Evolutionary conservation across 2,329 filamentous ascomycete species (phyloP).

Genomic region (Talaromyces marneffei): DNA sequence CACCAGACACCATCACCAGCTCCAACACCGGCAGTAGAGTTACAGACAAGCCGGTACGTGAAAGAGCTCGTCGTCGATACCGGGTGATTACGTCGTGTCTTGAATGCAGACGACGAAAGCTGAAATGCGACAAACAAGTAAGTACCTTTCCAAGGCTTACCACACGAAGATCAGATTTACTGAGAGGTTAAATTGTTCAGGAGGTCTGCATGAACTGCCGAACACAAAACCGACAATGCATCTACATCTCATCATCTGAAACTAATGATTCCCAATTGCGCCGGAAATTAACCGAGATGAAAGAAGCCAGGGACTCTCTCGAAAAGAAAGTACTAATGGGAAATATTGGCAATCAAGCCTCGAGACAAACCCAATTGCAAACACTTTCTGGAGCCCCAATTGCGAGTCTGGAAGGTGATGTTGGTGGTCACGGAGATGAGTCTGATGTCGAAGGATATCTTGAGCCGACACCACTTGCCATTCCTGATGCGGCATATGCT

Average conservation of each 20-base stretch:
- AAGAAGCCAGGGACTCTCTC: not conserved
- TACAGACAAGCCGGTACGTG: not conserved
- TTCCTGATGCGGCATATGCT: constrained; percentile 16
- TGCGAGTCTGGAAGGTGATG: not conserved
- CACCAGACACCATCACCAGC: not conserved
- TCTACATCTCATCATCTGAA: not conserved
- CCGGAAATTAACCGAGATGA: not conserved
- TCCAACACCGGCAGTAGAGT: not conserved
- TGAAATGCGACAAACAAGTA: constrained; percentile 4
- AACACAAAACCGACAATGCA: not conserved
- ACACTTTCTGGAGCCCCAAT: not conserved
- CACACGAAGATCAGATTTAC: not conserved
- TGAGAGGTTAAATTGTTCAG: not conserved
- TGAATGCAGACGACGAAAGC: not conserved
- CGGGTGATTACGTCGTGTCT: not conserved
- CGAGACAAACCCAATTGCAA: not conserved
- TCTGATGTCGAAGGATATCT: not conserved
- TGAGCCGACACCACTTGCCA: constrained; percentile 5
- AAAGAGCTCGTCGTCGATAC: not conserved
- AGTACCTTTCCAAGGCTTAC: not conserved
- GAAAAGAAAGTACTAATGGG: not conserved
- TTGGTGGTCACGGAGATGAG: not conserved
- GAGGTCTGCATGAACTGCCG: not conserved
- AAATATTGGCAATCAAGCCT: not conserved
- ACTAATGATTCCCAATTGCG: not conserved